Conservation (phyloP, 2,329 filamentous ascomycete species). For the Pseudogymnoascus sp. region DNA sequence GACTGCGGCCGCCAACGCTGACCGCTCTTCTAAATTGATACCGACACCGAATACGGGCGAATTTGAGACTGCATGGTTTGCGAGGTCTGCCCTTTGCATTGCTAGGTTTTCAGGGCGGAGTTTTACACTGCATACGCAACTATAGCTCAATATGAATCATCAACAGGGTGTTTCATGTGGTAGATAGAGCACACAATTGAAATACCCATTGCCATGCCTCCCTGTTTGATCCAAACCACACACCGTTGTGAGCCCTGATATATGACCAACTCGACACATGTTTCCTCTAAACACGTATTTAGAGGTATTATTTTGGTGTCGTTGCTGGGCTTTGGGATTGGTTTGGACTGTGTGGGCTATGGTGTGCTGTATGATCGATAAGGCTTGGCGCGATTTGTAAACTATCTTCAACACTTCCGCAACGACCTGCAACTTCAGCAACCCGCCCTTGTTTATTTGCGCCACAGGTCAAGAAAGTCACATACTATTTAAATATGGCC, state of each 20-base stretch:
- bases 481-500: slow-evolving; percentile 29
- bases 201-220: neutral
- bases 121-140: neutral
- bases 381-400: slow-evolving; percentile 3
- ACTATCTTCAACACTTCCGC: neutral
- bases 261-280: neutral
- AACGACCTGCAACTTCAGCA: neutral
- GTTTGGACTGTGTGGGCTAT: neutral
- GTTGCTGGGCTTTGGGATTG: neutral
- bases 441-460: too few species aligned
- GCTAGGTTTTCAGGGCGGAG: neutral
- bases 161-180: neutral
- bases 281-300: neutral
- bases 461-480: neutral
- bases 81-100: neutral
- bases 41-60: neutral
- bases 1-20: neutral
- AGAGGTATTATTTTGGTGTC: neutral
- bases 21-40: neutral
- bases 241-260: neutral
- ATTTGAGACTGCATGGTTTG: neutral
- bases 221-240: neutral
- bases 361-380: neutral
- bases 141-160: neutral
- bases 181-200: neutral